Evolutionary conservation across 2,329 filamentous ascomycete genomes (phyloP), one percentile per base, ranked within the genome.

Genomic region (Ceratocystis cubensis): DNA sequence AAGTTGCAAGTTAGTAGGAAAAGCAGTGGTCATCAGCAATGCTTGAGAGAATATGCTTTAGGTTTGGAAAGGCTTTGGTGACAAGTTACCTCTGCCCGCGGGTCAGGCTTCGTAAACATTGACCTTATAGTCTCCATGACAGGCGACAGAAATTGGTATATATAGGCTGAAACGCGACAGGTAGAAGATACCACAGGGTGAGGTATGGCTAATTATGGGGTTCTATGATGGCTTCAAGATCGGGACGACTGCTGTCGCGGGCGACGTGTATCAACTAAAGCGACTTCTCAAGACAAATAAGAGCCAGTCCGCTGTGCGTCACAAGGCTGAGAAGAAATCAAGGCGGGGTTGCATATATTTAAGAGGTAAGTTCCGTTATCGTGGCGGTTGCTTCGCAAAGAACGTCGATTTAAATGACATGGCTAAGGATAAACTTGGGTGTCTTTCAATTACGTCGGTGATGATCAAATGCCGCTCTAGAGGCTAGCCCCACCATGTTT

Each of bases 31-130:
- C 37, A 46, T 17, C 2, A 41, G 17, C 20, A 44, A n/a, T 46
- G 2, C 20, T 30, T 7, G 37, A 28, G 37, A 41, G 8, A 10
- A 25, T 37, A 30, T n/a, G 44, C 10, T 57, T 44, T 13, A 5
- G 50, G 13, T 15, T 41, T 13, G 37, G 10, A 15, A 41, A 41
- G 25, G 56, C 56, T 37, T 53, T 59, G 22, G 48, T 28, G 25
- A 28, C 22, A 57, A 61, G 37, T 59, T 80, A 96, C 93, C 82
- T 99, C 93, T 70, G 88, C 88, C 76, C 95, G 88, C 57, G 94
- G 94, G 74, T 96, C 92, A 46, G 94, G 93, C 77, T 91, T 93
- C 76, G 86, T 91, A 78, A 97, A 93, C 73, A 96, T 85, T 68
- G 87, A 81, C 76, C 86, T 90, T 74, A 97, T 81, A 56, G 88